Conservation (phyloP, 2,329 filamentous ascomycete species). For the Diaporthe sp. region DNA sequence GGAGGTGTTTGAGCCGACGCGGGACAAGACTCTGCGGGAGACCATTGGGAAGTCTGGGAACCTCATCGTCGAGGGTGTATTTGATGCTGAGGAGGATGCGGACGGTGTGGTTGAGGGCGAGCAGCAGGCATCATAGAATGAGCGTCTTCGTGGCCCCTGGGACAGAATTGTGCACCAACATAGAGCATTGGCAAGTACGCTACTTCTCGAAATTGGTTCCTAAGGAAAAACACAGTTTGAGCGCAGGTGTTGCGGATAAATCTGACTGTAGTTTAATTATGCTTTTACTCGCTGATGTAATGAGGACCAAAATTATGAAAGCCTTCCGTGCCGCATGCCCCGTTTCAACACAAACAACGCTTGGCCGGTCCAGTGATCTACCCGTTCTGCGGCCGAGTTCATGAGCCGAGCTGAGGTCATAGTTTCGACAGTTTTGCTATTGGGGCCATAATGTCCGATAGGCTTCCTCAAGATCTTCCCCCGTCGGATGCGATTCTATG, state of each 20-base stretch:
- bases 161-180: neutral
- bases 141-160: neutral
- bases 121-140: neutral
- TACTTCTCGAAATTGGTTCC: neutral
- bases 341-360: neutral
- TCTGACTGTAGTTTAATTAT: neutral
- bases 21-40: constrained; percentile 73
- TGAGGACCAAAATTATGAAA: neutral
- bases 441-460: neutral
- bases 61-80: constrained; percentile 80
- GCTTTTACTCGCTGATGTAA: neutral
- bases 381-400: neutral
- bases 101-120: neutral
- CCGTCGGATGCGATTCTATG: neutral
- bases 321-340: neutral
- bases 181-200: neutral
- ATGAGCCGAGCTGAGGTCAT: neutral
- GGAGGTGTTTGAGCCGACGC: constrained; percentile 78
- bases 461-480: neutral
- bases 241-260: constrained; percentile 21
- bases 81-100: constrained; percentile 38
- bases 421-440: neutral
- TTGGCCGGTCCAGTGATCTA: neutral
- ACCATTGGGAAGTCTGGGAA: constrained; percentile 86
- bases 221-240: neutral